Base-by-base conservation (phyloP, 352 stramenopile species). In the Phytopythium aichiense region DNA sequence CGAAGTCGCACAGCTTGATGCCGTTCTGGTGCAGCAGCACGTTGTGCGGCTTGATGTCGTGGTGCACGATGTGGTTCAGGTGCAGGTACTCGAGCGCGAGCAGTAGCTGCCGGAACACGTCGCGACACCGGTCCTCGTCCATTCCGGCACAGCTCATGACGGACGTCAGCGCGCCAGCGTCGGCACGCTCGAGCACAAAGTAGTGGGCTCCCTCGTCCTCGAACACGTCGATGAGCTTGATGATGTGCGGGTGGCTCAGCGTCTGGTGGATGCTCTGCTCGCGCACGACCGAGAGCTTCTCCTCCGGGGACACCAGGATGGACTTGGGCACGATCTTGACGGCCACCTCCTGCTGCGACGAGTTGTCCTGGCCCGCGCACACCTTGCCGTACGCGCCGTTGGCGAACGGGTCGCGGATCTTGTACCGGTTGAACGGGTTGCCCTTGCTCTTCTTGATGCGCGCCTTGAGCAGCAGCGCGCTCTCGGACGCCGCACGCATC, bases 21-120 rank as follows among this genome's bases (percentile, higher is more conserved):
- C 72, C 67, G 31, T 74, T 67, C 23, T 81, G 67, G 43, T 88
- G 74, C 30, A 95, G 60, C 40, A 95, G 58, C 16, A 95, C 67
- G 61, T 95, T 95, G 60, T 88, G 71, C 5, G 89, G 89, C 65
- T 98, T 97, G 57, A 98, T 89, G 66, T 98, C 91, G 53, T 93
- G 87, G 67, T 98, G 91, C 16, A 97, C 75, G 56, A 98, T 93
- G 68, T 88, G 75, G 66, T 88, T 76, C 25, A 45, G 37, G 61
- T 91, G 82, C 38, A 91, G 64, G 40, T 91, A 91, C 48, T 85
- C 76, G 13, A 91, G 74, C 2, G 82, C 82, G 2, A 74, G 71
- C 40, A 91, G 63, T 31, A 91, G 48, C 60, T 91, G 79, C 12
- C 51, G 64, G n/a, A 89, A 89, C 25, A 88, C 61, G 3, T 79